Evolutionary conservation across 1,284 basidiomycete genomes (phyloP).

Genomic region (Tremellales sp.): DNA sequence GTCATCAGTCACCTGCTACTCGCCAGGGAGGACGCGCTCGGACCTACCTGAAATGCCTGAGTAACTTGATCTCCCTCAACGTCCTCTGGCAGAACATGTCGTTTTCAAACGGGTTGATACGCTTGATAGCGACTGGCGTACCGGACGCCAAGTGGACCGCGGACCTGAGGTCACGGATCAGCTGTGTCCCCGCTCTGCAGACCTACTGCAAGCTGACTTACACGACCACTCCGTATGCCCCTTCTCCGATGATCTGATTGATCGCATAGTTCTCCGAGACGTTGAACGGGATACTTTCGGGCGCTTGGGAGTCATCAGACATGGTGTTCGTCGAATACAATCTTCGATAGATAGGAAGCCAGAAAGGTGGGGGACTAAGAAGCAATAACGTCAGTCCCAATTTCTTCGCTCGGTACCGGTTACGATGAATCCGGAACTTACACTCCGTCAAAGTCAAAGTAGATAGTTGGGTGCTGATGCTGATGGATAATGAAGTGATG

Average conservation of each 20-base stretch:
- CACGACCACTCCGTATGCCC: slow-evolving; percentile 73
- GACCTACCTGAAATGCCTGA: slow-evolving; percentile 68
- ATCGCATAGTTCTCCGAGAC: slow-evolving; percentile 67
- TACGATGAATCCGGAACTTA: no score
- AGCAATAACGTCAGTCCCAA: no score
- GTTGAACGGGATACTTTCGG: slow-evolving; percentile 25
- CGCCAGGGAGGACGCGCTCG: neutral
- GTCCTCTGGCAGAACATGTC: slow-evolving; percentile 87
- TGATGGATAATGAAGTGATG: no score
- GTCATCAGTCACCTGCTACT: neutral
- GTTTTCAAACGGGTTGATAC: slow-evolving; percentile 89
- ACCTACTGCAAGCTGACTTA: slow-evolving; percentile 39
- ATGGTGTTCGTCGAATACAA: neutral
- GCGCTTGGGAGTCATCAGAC: slow-evolving; percentile 8
- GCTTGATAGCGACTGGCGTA: slow-evolving; percentile 81
- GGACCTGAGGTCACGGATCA: slow-evolving; percentile 52
- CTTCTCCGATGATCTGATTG: slow-evolving; percentile 85
- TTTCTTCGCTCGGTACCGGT: no score
- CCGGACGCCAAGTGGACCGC: slow-evolving; percentile 76
- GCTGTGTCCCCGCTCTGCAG: neutral
- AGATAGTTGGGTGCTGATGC: no score
- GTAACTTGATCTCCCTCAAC: slow-evolving; percentile 78
- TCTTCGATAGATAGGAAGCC: neutral
- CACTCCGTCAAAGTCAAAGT: no score
- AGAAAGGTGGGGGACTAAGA: neutral